Percentiles rank a stretch among this genome's conserved stretches.
phyloP scores from a whole-genome alignment of 495 filamentous ascomycete genomes.

The Aspergillus olivimuriae region DNA sequence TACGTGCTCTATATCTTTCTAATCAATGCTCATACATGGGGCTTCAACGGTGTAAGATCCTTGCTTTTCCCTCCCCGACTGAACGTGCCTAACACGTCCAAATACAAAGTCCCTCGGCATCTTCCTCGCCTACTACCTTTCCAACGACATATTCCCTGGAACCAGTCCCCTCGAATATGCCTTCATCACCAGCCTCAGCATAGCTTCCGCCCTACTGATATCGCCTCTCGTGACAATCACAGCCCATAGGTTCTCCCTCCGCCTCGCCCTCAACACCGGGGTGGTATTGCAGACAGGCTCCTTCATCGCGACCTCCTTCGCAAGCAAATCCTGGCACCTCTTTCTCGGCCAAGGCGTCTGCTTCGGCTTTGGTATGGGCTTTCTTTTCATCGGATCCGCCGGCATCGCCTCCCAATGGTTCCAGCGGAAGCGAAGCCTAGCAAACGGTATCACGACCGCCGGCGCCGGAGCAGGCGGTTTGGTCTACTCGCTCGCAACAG shows the following conservation, averaged over 20 bases:
- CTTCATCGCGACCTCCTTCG: not conserved
- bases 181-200: slow-evolving; percentile 46
- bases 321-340: not conserved
- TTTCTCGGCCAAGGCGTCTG: not conserved
- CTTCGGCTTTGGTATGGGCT: slow-evolving; percentile 1
- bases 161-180: slow-evolving; percentile 43
- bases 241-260: not conserved
- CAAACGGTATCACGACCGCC: too few species aligned
- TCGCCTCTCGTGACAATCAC: slow-evolving; percentile 38
- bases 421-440: too few species aligned
- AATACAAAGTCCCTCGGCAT: slow-evolving; percentile 15
- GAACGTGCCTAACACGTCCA: not conserved
- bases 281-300: not conserved
- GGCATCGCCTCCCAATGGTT: too few species aligned
- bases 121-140: slow-evolving; percentile 47
- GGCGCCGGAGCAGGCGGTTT: too few species aligned
- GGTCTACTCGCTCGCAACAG: too few species aligned
- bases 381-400: not conserved
- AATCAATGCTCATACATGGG: slow-evolving; percentile 40
- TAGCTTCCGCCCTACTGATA: slow-evolving; percentile 41
- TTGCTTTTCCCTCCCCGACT: not conserved
- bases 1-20: slow-evolving; percentile 25
- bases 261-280: not conserved
- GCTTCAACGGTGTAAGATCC: slow-evolving; percentile 18
- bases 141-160: slow-evolving; percentile 33